Evolutionary conservation across 306 rosid species (phyloP), one percentile per base, ranked within the genome.

Genomic region (Cicer cuneatum): DNA sequence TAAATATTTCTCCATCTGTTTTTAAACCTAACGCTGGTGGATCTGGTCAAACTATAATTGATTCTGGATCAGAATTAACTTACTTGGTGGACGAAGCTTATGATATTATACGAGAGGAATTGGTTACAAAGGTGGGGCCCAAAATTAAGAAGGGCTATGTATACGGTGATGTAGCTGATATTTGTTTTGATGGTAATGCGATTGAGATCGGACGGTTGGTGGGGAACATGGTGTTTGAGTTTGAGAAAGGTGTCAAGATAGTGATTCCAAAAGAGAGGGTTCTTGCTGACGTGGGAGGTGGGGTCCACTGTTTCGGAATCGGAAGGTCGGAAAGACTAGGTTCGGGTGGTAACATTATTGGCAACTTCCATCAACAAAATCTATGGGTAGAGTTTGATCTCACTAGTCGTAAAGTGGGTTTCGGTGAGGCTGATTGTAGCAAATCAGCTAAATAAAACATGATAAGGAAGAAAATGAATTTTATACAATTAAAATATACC

Each of bases 341-440:
- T 14, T 82, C 89, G 5, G 88, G 86, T 6, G 83, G 92, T n/a
- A 94, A 90, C 77, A 88, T 94, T 18, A 87, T 94, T 1, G 98
- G 98, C 0, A 94, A 90, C 63, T 45, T 88, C 19, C 97, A 94
- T 67, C 98, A 94, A 68, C 94, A 87, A 39, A 90, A 88, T 81
- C 74, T 77, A 1, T 94, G 98, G 98, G 93, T 94, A 16, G 98
- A 94, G 51, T 94, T 88, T 39, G 98, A 94, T 81, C 46, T 91
- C 1, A 81, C 66, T 1, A 84, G 81, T 65, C 89, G 74, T 1
- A 85, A 91, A 68, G 72, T 94, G 0, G 98, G 98, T 0, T 90
- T 94, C 1, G 96, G 95, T 60, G 88, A 45, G 75, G 90, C 96
- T 10, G 97, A 87, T 41, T 94, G 98, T 62, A 82, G 85, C 72